A percentile compares a stretch with the other conserved stretches of the same genome.
Evolutionary conservation across 2,329 filamentous ascomycete species (phyloP).

Genomic region (Huntiella bhutanensis): DNA sequence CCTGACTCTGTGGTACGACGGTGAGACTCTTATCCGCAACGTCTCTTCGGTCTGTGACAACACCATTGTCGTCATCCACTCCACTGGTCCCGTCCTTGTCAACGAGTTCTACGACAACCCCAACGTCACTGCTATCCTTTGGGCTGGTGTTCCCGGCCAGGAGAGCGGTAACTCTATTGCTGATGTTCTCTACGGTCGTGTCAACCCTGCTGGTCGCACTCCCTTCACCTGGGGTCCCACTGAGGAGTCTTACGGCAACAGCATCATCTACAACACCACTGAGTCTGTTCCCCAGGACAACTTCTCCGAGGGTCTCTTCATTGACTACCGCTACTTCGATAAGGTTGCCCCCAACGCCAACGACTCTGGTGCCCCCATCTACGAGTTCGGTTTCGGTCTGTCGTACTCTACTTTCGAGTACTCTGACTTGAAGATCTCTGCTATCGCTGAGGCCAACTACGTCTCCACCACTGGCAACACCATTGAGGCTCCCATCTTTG

Average conservation of each 20-base stretch:
- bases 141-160: slow-evolving; percentile 66
- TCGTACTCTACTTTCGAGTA: slow-evolving; percentile 66
- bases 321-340: slow-evolving; percentile 54
- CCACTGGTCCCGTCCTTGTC: slow-evolving; percentile 59
- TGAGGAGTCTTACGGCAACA: slow-evolving; percentile 46
- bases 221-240: slow-evolving; percentile 64
- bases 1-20: slow-evolving; percentile 71
- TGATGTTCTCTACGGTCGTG: slow-evolving; percentile 66
- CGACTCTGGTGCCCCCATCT: slow-evolving; percentile 43
- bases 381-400: slow-evolving; percentile 65
- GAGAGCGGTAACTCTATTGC: slow-evolving; percentile 64
- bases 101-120: slow-evolving; percentile 54
- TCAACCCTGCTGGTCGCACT: slow-evolving; percentile 58
- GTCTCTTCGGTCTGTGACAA: slow-evolving; percentile 65
- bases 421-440: slow-evolving; percentile 42
- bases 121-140: slow-evolving; percentile 70
- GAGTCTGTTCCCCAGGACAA: slow-evolving; percentile 47
- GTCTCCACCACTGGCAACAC: slow-evolving; percentile 42
- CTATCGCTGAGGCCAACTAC: slow-evolving; percentile 31
- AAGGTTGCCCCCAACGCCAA: slow-evolving; percentile 23
- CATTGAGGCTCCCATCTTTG: slow-evolving; percentile 42
- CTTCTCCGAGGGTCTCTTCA: slow-evolving; percentile 61
- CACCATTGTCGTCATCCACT: slow-evolving; percentile 84
- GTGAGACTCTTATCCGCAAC: slow-evolving; percentile 63
- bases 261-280: slow-evolving; percentile 54